phyloP scores from a whole-genome alignment of 345 rosid species.

The Citrus hindsii region DNA sequence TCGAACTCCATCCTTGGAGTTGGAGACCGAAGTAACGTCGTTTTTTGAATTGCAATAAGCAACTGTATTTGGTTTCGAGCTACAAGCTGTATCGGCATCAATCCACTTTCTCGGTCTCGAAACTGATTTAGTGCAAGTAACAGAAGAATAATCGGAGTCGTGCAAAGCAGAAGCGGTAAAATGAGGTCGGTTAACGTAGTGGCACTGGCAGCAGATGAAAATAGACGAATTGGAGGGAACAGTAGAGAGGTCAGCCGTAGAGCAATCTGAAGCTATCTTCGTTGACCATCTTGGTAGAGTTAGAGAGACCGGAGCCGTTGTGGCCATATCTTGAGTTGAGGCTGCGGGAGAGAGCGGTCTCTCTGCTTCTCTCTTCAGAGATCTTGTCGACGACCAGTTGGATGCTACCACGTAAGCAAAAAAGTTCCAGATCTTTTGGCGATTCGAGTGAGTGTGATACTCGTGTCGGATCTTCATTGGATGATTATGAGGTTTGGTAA shows the following conservation, averaged over 20 bases:
- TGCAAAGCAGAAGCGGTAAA: neutral
- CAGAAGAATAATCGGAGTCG: constrained; percentile 6
- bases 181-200: constrained; percentile 8
- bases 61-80: neutral
- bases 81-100: neutral
- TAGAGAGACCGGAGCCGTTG: constrained; percentile 14
- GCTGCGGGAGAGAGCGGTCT: no score
- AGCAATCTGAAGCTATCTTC: neutral
- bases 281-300: constrained; percentile 7
- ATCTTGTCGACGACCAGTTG: neutral
- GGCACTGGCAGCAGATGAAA: neutral
- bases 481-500: neutral
- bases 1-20: neutral
- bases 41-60: neutral
- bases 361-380: neutral
- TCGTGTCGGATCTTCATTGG: neutral
- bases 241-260: constrained; percentile 3
- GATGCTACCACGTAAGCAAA: neutral
- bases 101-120: neutral
- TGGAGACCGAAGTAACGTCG: constrained; percentile 4
- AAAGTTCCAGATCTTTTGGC: neutral
- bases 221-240: neutral
- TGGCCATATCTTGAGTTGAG: neutral
- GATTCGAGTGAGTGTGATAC: neutral
- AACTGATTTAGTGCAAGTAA: neutral